A percentile compares a stretch with the other conserved stretches of the same genome.
Evolutionary conservation across 73 alveolate species (phyloP).

Genomic region (Paramecium biaurelia): DNA sequence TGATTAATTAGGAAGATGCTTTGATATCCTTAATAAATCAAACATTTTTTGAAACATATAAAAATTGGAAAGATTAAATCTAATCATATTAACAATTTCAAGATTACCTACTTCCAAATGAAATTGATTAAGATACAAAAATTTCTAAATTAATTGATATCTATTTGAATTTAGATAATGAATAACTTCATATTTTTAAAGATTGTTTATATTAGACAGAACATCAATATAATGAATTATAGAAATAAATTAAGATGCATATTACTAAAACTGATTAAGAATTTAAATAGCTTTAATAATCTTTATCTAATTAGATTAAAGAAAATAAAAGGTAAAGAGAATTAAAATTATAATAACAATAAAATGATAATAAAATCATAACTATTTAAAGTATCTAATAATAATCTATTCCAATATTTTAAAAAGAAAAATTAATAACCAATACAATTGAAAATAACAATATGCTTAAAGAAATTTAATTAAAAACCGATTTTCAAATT

Average conservation of each 20-base stretch:
- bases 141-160: background rate
- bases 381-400: background rate
- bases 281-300: background rate
- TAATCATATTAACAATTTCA: background rate
- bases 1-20: background rate
- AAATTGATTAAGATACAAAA: background rate
- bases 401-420: background rate
- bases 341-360: background rate
- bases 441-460: background rate
- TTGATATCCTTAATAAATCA: background rate
- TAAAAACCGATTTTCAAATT: background rate
- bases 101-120: background rate
- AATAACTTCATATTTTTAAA: background rate
- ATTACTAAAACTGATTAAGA: background rate
- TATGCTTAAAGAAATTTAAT: background rate
- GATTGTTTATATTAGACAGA: background rate
- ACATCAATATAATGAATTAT: background rate
- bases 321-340: background rate
- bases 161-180: background rate
- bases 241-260: background rate
- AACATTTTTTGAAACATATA: background rate
- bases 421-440: background rate
- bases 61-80: background rate
- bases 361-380: background rate
- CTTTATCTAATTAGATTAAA: background rate